A percentile compares a stretch with the other conserved stretches of the same genome.
Conservation (phyloP, 768 basidiomycete genomes). For the Amanita subjunquillea region DNA sequence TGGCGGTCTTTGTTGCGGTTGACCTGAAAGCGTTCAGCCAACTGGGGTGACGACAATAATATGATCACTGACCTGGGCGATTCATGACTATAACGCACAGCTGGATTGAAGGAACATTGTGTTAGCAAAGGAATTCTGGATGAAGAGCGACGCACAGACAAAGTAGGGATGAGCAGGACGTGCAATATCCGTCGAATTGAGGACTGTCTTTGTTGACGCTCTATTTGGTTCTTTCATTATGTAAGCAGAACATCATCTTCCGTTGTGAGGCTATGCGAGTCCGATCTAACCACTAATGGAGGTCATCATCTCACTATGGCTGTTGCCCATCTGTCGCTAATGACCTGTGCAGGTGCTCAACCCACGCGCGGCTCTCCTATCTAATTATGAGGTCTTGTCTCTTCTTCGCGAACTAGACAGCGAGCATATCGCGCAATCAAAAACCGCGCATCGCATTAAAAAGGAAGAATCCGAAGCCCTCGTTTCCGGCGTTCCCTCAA, state of each 20-base stretch:
- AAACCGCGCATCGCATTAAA: constrained; percentile 62
- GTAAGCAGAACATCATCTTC: constrained; percentile 7
- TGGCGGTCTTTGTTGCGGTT: constrained; percentile 76
- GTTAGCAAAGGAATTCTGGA: background rate
- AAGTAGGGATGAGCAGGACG: background rate
- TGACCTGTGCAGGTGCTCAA: constrained; percentile 44
- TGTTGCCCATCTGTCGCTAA: background rate
- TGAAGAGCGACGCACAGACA: background rate
- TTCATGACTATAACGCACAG: constrained; percentile 36
- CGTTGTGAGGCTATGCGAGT: too few species aligned
- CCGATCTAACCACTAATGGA: background rate
- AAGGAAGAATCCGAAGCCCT: constrained; percentile 50
- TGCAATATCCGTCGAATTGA: background rate
- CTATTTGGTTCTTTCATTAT: constrained; percentile 25
- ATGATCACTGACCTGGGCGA: constrained; percentile 40
- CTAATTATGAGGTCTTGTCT: constrained; percentile 78
- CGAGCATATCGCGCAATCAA: constrained; percentile 61
- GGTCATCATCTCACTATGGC: background rate
- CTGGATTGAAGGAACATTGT: constrained; percentile 16
- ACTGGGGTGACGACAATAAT: constrained; percentile 3
- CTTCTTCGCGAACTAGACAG: constrained; percentile 69
- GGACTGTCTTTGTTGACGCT: constrained; percentile 24
- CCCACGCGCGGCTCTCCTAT: constrained; percentile 68
- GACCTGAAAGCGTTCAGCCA: constrained; percentile 36
- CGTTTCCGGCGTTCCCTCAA: constrained; percentile 1